Evolutionary conservation across 371 early-diverging fungal species (phyloP).

Genomic region (Encephalitozoon intestinalis): DNA sequence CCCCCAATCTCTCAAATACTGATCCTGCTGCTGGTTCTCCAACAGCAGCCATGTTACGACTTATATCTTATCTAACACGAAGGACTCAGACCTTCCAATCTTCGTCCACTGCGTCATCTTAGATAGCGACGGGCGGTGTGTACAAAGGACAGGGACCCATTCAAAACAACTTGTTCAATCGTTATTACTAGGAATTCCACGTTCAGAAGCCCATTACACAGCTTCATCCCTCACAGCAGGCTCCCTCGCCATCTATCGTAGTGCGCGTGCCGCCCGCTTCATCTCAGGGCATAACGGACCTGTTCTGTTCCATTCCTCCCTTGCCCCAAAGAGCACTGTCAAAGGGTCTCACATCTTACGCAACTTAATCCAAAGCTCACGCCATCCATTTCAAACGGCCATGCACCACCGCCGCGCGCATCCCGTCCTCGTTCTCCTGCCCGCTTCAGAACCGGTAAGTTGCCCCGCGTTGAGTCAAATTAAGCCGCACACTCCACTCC

Average conservation of each 20-base stretch:
- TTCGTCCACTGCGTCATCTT: conserved; percentile 27
- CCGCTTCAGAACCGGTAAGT: conserved; percentile 63
- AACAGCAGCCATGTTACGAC: conserved; percentile 70
- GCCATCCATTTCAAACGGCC: conserved; percentile 63
- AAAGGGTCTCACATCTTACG: conserved; percentile 67
- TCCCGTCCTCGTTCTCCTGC: conserved; percentile 61
- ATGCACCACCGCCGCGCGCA: conserved; percentile 62
- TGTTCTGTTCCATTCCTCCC: conserved; percentile 66
- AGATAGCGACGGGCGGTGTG: conserved; percentile 57
- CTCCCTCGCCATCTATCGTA: conserved; percentile 66
- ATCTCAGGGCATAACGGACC: conserved; percentile 70
- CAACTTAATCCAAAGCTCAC: conserved; percentile 67
- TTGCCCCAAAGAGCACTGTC: conserved; percentile 62
- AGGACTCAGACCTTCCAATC: conserved; percentile 61
- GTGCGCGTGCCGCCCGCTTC: conserved; percentile 67
- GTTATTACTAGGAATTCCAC: conserved; percentile 66
- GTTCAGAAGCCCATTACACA: conserved; percentile 65
- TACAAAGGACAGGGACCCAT: conserved; percentile 61
- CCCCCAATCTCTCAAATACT: background rate
- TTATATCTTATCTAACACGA: conserved; percentile 68
- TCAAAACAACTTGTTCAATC: conserved; percentile 65
- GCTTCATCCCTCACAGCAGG: conserved; percentile 65
- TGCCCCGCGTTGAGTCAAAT: conserved; percentile 53
- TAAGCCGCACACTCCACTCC: conserved; percentile 52
- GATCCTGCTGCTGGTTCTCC: conserved; percentile 64